Evolutionary conservation across 2,329 filamentous ascomycete genomes (phyloP).

Genomic region (Botrytis paeoniae): DNA sequence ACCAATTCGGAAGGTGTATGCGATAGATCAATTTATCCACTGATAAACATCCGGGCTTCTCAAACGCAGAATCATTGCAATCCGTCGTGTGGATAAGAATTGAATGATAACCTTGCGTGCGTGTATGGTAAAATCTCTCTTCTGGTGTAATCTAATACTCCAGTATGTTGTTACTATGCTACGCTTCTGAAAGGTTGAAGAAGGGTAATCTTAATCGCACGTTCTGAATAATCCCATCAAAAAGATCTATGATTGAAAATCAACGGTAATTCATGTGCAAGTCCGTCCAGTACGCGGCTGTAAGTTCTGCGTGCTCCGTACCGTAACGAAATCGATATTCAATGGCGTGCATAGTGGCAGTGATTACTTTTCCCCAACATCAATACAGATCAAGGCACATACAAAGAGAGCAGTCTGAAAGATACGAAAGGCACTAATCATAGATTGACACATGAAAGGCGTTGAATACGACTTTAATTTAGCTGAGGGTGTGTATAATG

Average conservation of each 20-base stretch:
- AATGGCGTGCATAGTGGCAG: not conserved
- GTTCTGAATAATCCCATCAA: too few species aligned
- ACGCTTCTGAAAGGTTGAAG: too few species aligned
- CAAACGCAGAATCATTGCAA: not conserved
- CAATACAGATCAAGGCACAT: not conserved
- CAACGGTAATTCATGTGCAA: not conserved
- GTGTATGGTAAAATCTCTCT: not conserved
- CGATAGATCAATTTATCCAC: not conserved
- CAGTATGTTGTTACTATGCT: not conserved
- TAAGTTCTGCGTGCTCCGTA: not conserved
- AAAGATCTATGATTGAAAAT: not conserved
- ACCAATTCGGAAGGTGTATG: slow-evolving; percentile 10
- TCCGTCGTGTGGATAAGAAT: not conserved
- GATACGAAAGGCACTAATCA: not conserved
- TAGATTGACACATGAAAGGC: too few species aligned
- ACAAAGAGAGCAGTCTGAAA: not conserved
- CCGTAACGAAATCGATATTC: not conserved
- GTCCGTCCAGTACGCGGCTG: not conserved
- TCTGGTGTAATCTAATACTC: not conserved
- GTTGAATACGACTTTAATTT: too few species aligned
- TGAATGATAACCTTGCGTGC: not conserved
- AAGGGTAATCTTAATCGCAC: not conserved
- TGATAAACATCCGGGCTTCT: not conserved
- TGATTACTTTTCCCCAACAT: not conserved
- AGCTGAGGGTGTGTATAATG: not conserved